A percentile compares a stretch with the other conserved stretches of the same genome.
These are phyloP conservation scores for Albatrellus sp. DNA, from an alignment of 1,284 basidiomycete genomes.

Conservation along the genomic window DNA sequence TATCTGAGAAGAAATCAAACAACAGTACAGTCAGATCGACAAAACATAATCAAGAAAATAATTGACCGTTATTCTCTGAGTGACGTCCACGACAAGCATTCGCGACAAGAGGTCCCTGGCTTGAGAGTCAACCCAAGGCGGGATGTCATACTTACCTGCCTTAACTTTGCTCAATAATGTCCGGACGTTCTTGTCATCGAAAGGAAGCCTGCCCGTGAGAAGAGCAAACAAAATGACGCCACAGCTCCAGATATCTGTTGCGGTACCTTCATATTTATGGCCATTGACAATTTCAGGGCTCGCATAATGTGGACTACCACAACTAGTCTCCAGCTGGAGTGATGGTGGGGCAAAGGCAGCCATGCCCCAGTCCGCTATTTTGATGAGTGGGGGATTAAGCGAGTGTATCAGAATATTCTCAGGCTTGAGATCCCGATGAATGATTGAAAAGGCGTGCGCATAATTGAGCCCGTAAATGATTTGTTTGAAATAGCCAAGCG, in stretches of 20 bases:
- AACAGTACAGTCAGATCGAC: conserved; percentile 7
- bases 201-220: conserved; percentile 78
- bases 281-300: conserved; percentile 97
- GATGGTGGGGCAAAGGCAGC: conserved; percentile 80
- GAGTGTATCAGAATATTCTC: conserved; percentile 92
- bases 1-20: conserved; percentile 43
- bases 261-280: conserved; percentile 85
- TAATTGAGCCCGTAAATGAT: conserved; percentile 96
- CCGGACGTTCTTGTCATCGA: conserved; percentile 80
- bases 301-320: conserved; percentile 96
- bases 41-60: conserved; percentile 7
- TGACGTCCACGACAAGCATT: conserved; percentile 90
- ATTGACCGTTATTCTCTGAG: conserved; percentile 72
- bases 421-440: conserved; percentile 97
- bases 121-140: conserved; percentile 56
- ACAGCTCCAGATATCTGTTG: conserved; percentile 92
- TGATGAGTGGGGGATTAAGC: conserved; percentile 75
- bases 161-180: conserved; percentile 86
- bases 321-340: conserved; percentile 87
- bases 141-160: conserved; percentile 76
- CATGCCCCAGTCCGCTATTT: conserved; percentile 99
- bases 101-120: conserved; percentile 67
- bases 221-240: conserved; percentile 86
- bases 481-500: conserved; percentile 92
- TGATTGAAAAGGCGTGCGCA: conserved; percentile 97